These are phyloP conservation scores for Echium plantagineum DNA, from an alignment of 257 asterid species.

Conservation along the genomic window DNA sequence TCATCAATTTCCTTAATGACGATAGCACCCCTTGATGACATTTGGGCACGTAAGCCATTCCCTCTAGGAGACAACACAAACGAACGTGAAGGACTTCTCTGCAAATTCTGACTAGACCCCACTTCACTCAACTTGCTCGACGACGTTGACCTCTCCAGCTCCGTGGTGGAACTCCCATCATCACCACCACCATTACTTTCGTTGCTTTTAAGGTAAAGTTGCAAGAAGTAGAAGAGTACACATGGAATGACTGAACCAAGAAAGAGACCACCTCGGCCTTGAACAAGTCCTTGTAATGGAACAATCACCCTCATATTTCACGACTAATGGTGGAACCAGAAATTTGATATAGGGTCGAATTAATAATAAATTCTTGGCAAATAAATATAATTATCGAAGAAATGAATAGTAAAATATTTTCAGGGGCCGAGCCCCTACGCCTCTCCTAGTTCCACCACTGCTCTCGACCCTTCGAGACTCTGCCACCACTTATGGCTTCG, in stretches of 20 bases:
- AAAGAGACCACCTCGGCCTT: slow-evolving; percentile 62
- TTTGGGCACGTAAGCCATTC: slow-evolving; percentile 21
- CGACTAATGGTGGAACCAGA: slow-evolving; percentile 4
- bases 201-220: slow-evolving; percentile 41
- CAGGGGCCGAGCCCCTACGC: no score
- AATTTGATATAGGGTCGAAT: no score
- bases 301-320: slow-evolving; percentile 68
- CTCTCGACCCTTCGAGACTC: no score
- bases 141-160: no score
- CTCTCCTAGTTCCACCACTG: no score
- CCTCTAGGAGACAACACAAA: slow-evolving; percentile 28
- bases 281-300: slow-evolving; percentile 62
- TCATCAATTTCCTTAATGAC: slow-evolving; percentile 22
- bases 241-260: slow-evolving; percentile 57
- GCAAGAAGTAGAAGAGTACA: slow-evolving; percentile 60
- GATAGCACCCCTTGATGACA: slow-evolving; percentile 38
- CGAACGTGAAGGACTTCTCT: slow-evolving; percentile 34
- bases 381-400: no score
- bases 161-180: no score
- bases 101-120: slow-evolving; percentile 15
- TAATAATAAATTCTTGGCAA: no score
- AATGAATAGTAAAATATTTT: no score
- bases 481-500: slow-evolving; percentile 11
- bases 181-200: slow-evolving; percentile 16
- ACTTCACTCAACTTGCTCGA: no score